Evolutionary conservation across 805 yeast species (phyloP), one percentile per base, ranked within the genome.

Genomic region (Ogataea minuta): DNA sequence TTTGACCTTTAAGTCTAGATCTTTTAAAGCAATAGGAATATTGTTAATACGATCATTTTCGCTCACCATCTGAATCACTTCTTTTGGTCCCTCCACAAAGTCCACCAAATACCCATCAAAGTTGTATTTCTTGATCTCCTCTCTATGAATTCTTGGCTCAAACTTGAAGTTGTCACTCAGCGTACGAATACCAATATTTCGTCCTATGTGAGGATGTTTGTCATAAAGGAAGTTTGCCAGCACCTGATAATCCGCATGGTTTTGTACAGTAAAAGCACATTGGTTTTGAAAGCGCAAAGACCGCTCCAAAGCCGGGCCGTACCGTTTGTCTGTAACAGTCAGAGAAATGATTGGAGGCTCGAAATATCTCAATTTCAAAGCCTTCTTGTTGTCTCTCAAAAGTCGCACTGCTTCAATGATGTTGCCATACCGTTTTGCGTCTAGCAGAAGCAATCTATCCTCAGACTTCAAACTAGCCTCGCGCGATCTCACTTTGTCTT

Each of bases 71-170:
- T 72, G 70, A 35, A 87, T 56, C 1, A 91, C 95, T 8, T 74
- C 73, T 5, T 60, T 54, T 1, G 96, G 95, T 1, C 96, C 98
- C 2, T 63, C 60, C 2, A 91, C 53, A 46, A 77, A 77, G 51
- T 93, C 96, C 2, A 74, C 60, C 17, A 89, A 49, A 53, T 77
- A 86, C 1, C 95, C 93, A 39, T 85, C 95, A 59, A 93, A 89
- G 0, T 96, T 96, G 15, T 67, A 59, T 0, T 41, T 24, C 20
- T 46, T 52, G 2, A 88, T 50, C 9, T 31, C 43, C 3, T 42
- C 46, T 11, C 41, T 26, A 2, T 48, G 28, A 20, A 51, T 29
- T 23, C 34, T 31, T 13, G 48, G 50, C 11, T 39, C 30, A 4
- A 37, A 28, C 9, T 39, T 38, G 19, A 42, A 41, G 35, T 35